Conservation (phyloP, 495 filamentous ascomycete genomes). For the Filosporella fistucella region DNA sequence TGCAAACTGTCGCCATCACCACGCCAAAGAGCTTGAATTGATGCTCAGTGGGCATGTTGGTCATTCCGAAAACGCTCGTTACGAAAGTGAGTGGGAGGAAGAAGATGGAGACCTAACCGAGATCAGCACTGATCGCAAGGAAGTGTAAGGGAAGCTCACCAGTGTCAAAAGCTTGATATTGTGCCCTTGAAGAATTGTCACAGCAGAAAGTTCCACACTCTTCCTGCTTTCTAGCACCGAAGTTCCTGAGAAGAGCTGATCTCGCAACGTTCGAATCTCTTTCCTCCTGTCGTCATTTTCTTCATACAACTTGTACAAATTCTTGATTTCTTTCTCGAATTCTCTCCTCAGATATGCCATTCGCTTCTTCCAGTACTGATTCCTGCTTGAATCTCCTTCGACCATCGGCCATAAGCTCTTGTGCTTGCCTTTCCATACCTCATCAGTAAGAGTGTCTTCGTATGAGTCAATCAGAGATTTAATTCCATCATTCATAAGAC, state of each 20-base stretch:
- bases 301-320: conserved; percentile 17
- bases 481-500: conserved; percentile 51
- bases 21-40: conserved; percentile 32
- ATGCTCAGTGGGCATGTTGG: conserved; percentile 31
- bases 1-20: conserved; percentile 32
- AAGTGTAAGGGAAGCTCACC: conserved; percentile 1
- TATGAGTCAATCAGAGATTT: conserved; percentile 45
- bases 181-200: conserved; percentile 31
- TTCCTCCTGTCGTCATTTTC: conserved; percentile 25
- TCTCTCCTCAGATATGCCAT: conserved; percentile 22
- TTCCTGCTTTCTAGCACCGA: conserved; percentile 34
- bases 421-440: conserved; percentile 45
- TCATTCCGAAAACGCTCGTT: conserved; percentile 42
- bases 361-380: conserved; percentile 25
- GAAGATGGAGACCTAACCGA: conserved; percentile 35
- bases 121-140: background rate
- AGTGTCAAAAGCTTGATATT: conserved; percentile 45
- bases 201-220: conserved; percentile 26
- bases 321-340: conserved; percentile 21
- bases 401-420: conserved; percentile 31
- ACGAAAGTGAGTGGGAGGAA: conserved; percentile 43
- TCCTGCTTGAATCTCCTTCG: conserved; percentile 19
- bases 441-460: conserved; percentile 40
- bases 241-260: conserved; percentile 40
- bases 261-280: conserved; percentile 32